Conservation (phyloP, 805 yeast genomes). For the Hanseniaspora hatyaiensis region DNA sequence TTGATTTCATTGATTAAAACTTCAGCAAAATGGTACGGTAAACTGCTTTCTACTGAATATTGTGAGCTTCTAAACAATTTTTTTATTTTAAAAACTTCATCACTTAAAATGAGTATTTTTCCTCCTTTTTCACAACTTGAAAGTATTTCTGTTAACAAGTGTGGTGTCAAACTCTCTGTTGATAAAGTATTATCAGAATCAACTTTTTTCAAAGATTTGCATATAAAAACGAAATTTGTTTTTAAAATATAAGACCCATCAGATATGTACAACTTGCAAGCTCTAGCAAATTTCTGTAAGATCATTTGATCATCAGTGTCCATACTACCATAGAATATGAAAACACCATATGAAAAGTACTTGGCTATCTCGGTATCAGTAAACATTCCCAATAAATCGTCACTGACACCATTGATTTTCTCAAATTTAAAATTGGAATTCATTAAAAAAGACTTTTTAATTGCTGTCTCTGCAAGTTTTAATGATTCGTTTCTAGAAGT, state of each 20-base stretch:
- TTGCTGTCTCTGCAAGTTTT: constrained; percentile 30
- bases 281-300: constrained; percentile 34
- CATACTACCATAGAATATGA: constrained; percentile 52
- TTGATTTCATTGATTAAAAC: constrained; percentile 63
- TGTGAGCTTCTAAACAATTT: constrained; percentile 61
- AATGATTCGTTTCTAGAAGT: constrained; percentile 29
- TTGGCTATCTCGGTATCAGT: constrained; percentile 37
- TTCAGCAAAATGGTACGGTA: constrained; percentile 51
- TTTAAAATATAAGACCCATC: constrained; percentile 33
- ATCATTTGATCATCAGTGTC: constrained; percentile 41
- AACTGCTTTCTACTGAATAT: constrained; percentile 66
- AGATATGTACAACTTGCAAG: neutral
- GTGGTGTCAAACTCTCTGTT: neutral
- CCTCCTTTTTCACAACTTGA: constrained; percentile 31
- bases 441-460: constrained; percentile 34
- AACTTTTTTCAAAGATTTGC: constrained; percentile 63
- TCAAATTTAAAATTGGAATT: constrained; percentile 25
- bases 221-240: constrained; percentile 46
- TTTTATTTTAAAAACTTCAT: constrained; percentile 48
- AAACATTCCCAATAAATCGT: constrained; percentile 35
- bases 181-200: constrained; percentile 40
- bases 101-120: constrained; percentile 47
- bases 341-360: constrained; percentile 50
- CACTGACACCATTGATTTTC: constrained; percentile 33
- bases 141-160: constrained; percentile 55